Percentiles rank a stretch among this genome's conserved stretches.
These are phyloP conservation scores for Brettanomyces custersianus DNA, from an alignment of 805 yeast genomes.

Conservation along the genomic window DNA sequence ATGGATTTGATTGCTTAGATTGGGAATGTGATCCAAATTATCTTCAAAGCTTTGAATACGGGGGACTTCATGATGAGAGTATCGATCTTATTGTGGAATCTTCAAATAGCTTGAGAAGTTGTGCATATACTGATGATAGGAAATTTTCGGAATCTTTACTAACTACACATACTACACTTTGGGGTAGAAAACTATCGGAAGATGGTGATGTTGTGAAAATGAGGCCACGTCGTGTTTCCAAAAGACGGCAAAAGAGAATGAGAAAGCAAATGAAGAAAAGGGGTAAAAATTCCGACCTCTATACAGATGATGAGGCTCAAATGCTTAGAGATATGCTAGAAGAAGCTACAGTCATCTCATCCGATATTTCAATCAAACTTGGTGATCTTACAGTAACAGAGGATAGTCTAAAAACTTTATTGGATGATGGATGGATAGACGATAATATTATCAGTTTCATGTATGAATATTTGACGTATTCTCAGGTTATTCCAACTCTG, in stretches of 20 bases:
- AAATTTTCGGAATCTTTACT: not conserved
- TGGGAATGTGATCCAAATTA: constrained; percentile 20
- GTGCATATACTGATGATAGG: not conserved
- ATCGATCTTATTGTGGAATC: not conserved
- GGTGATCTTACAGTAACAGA: constrained; percentile 50
- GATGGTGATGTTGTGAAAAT: too few species aligned
- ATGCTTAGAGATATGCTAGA: too few species aligned
- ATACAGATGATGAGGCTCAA: too few species aligned
- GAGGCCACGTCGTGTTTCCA: too few species aligned
- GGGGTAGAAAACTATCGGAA: constrained; percentile 28
- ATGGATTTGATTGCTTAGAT: constrained; percentile 36
- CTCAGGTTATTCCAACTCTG: constrained; percentile 19
- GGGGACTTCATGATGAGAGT: not conserved
- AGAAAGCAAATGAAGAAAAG: not conserved
- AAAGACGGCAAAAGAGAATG: not conserved
- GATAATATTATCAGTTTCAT: constrained; percentile 60
- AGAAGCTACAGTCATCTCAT: constrained; percentile 4
- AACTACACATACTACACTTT: constrained; percentile 1
- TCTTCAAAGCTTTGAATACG: too few species aligned
- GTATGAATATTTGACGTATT: constrained; percentile 44
- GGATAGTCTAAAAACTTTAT: constrained; percentile 48
- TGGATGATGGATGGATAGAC: constrained; percentile 65
- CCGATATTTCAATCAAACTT: constrained; percentile 29
- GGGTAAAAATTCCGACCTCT: too few species aligned
- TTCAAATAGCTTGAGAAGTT: not conserved